phyloP scores from a whole-genome alignment of 1,284 basidiomycete genomes.

The Leucocoprinus gongylophorus region DNA sequence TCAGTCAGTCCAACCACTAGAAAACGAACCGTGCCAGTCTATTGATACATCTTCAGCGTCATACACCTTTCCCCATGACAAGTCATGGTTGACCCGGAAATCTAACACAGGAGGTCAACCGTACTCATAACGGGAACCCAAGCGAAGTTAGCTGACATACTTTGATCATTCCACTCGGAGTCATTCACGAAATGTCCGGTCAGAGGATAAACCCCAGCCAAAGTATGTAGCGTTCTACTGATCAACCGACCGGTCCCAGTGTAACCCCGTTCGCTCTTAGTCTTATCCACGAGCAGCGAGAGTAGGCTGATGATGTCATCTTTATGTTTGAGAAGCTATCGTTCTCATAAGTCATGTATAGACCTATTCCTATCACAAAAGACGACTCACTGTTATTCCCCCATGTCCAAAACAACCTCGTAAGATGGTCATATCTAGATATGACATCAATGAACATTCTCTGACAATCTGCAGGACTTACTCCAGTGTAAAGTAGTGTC shows the following conservation, averaged over 20 bases:
- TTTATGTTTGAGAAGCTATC: constrained; percentile 67
- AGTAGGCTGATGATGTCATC: constrained; percentile 66
- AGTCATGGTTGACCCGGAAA: constrained; percentile 68
- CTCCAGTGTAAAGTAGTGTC: constrained; percentile 96
- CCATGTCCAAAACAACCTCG: constrained; percentile 75
- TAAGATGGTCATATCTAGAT: constrained; percentile 66
- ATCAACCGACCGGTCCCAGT: constrained; percentile 76
- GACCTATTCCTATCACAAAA: neutral
- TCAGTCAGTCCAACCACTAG: neutral
- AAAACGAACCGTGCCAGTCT: constrained; percentile 76
- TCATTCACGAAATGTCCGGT: constrained; percentile 83
- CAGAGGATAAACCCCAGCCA: constrained; percentile 74
- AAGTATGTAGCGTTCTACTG: constrained; percentile 69
- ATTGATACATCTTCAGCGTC: constrained; percentile 75
- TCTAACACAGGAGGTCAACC: constrained; percentile 33
- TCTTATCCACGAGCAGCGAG: constrained; percentile 65
- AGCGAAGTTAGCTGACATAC: constrained; percentile 34
- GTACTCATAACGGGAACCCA: neutral
- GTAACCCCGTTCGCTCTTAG: constrained; percentile 89
- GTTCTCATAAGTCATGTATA: constrained; percentile 1
- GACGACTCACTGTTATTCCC: constrained; percentile 46
- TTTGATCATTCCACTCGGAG: constrained; percentile 72
- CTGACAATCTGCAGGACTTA: constrained; percentile 33
- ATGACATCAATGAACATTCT: constrained; percentile 7
- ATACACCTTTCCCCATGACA: constrained; percentile 82